Conservation (phyloP, 2,329 filamentous ascomycete species). For the Ophiocordyceps australis region DNA sequence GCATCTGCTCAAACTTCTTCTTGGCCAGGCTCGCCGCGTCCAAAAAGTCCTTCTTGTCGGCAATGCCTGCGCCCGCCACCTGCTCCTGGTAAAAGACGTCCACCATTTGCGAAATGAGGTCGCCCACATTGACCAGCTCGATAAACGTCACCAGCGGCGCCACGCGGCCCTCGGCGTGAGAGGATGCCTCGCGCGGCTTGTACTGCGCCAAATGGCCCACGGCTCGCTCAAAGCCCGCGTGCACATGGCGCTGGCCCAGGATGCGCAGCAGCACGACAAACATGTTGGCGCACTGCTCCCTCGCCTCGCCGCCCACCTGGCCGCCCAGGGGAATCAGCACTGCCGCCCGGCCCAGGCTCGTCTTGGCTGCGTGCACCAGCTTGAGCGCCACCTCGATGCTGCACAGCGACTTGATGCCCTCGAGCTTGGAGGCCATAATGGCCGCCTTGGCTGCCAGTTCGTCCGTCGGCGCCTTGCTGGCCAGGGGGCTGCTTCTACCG, state of each 20-base stretch:
- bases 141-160: constrained; percentile 89
- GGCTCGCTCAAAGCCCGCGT: constrained; percentile 83
- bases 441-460: constrained; percentile 95
- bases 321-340: constrained; percentile 68
- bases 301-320: constrained; percentile 64
- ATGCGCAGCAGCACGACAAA: constrained; percentile 75
- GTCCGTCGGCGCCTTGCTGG: constrained; percentile 57
- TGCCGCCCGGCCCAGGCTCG: constrained; percentile 68
- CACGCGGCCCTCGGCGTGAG: constrained; percentile 53
- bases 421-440: constrained; percentile 84
- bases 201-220: constrained; percentile 83
- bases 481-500: constrained; percentile 22
- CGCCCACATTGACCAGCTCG: constrained; percentile 93
- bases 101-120: constrained; percentile 96
- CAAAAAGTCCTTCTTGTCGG: constrained; percentile 86
- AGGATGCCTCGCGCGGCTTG: constrained; percentile 66
- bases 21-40: constrained; percentile 85
- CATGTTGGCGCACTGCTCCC: constrained; percentile 75
- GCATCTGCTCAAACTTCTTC: constrained; percentile 97
- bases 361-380: constrained; percentile 75
- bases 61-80: constrained; percentile 62
- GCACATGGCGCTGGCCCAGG: constrained; percentile 72
- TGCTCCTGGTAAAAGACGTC: constrained; percentile 98
- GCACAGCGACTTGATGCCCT: constrained; percentile 88
- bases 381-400: constrained; percentile 89